A percentile compares a stretch with the other conserved stretches of the same genome.
These are phyloP conservation scores for Komagataea norvegica DNA, from an alignment of 1,139 yeast species.

Conservation along the genomic window DNA sequence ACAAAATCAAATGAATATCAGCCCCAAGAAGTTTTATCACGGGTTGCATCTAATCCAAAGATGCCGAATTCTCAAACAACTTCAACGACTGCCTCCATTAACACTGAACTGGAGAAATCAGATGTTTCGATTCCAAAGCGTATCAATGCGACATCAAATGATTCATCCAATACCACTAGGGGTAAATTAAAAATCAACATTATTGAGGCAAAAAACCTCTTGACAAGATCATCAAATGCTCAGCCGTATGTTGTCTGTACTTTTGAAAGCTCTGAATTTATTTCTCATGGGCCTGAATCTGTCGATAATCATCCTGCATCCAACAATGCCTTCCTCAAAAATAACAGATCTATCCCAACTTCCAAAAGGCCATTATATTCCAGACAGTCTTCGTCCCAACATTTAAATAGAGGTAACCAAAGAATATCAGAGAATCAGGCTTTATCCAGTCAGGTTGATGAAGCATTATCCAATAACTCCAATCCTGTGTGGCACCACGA, in stretches of 20 bases:
- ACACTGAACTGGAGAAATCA: conserved; percentile 12
- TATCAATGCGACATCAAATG: conserved; percentile 3
- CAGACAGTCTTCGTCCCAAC: conserved; percentile 64
- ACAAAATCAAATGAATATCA: conserved; percentile 37
- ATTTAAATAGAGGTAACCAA: conserved; percentile 38
- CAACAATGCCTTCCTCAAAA: conserved; percentile 18
- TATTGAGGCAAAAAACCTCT: conserved; percentile 69
- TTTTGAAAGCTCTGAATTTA: conserved; percentile 87
- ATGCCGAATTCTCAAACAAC: conserved; percentile 14
- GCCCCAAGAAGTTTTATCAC: conserved; percentile 32
- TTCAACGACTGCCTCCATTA: conserved; percentile 11
- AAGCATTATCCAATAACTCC: conserved; percentile 28
- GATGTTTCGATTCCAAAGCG: conserved; percentile 12
- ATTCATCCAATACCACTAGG: conserved; percentile 39
- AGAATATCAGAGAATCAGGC: conserved; percentile 10
- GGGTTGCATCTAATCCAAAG: conserved; percentile 21
- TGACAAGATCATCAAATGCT: conserved; percentile 47
- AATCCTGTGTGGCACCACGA: conserved; percentile 89
- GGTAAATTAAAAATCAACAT: conserved; percentile 82
- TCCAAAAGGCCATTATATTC: conserved; percentile 47
- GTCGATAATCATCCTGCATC: conserved; percentile 36
- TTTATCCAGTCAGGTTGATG: conserved; percentile 3
- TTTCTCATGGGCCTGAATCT: conserved; percentile 75
- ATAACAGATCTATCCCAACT: conserved; percentile 21
- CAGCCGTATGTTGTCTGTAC: conserved; percentile 92